These are phyloP conservation scores for Plasmodium malariae DNA, from an alignment of 169 alveolate species.

Conservation along the genomic window DNA sequence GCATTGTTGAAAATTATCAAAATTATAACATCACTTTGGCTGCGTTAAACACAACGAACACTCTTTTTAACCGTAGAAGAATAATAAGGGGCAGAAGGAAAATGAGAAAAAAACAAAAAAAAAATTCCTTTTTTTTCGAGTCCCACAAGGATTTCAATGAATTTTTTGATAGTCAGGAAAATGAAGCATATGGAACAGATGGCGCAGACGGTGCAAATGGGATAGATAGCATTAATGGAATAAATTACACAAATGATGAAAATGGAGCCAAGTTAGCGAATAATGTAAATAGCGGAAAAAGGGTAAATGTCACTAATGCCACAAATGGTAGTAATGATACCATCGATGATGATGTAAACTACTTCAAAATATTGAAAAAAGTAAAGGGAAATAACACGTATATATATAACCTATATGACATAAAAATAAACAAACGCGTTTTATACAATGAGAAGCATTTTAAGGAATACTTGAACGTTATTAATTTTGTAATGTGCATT, in stretches of 20 bases:
- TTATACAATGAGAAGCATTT: constrained; percentile 20
- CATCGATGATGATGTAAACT: constrained; percentile 22
- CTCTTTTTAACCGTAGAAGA: not conserved
- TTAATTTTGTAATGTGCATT: constrained; percentile 26
- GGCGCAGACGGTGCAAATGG: too few species aligned
- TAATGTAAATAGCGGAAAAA: too few species aligned
- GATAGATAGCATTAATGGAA: too few species aligned
- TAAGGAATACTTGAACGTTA: constrained; percentile 43
- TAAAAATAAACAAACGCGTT: constrained; percentile 11
- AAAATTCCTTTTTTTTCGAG: constrained; percentile 8
- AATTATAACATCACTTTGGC: too few species aligned
- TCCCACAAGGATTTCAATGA: constrained; percentile 13
- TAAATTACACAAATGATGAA: too few species aligned
- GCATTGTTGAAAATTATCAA: too few species aligned
- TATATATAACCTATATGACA: constrained; percentile 51
- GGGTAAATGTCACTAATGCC: not conserved
- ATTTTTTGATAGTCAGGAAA: not conserved
- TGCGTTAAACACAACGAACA: too few species aligned
- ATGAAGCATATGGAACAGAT: too few species aligned
- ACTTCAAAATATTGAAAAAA: constrained; percentile 44
- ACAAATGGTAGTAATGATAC: constrained; percentile 11
- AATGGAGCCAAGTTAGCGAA: too few species aligned
- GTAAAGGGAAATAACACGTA: constrained; percentile 43
- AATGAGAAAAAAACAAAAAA: not conserved
- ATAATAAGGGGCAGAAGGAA: not conserved